Base-by-base conservation (phyloP, 1,284 basidiomycete species). In the Psilocybe mexicana region DNA sequence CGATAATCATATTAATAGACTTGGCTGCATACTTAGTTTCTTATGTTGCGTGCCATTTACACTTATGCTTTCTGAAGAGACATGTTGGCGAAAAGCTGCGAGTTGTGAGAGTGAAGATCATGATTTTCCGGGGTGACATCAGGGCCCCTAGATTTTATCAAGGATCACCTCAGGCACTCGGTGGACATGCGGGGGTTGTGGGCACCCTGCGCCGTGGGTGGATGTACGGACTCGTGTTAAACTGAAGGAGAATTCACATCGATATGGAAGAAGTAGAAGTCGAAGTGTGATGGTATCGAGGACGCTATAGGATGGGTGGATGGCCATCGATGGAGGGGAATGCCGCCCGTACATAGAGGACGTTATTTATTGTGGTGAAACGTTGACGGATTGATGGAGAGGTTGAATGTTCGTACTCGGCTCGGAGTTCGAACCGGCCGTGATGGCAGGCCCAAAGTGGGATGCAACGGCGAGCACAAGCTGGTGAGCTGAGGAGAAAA, bases 351-450 rank as follows among this genome's bases (percentile, higher is more conserved):
- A 18, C 18, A 18, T 18, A 18, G 18, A 8, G 30, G 46, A n/a
- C 23, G 30, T 12, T 25, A 14, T 25, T n/a, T 25, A 40, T 12
- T 40, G 18, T 40, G 28, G 26, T 24, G 44, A 46, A 35, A 18
- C 18, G 18, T 35, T 35, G 11, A 48, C 46, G 46, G 24, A 30
- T n/a, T 48, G 46, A 33, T 48, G 46, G 63, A 62, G 54, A 48
- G 60, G 58, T 54, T 52, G 58, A 64, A 61, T 60, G 62, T 26
- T 61, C 50, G 33, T 44, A 46, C 43, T 58, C 54, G 57, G 61
- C 49, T 55, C 66, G 69, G 68, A 70, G 68, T 65, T 67, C 69
- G 61, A 69, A 69, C 30, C 46, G 43, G 25, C 33, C 48, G 48
- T 60, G 65, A 67, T 65, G 57, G 30, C 50, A 12, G 47, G 43